Evolutionary conservation across 352 stramenopile genomes (phyloP), one percentile per base, ranked within the genome.

Genomic region (Aphanomyces cochlioides): DNA sequence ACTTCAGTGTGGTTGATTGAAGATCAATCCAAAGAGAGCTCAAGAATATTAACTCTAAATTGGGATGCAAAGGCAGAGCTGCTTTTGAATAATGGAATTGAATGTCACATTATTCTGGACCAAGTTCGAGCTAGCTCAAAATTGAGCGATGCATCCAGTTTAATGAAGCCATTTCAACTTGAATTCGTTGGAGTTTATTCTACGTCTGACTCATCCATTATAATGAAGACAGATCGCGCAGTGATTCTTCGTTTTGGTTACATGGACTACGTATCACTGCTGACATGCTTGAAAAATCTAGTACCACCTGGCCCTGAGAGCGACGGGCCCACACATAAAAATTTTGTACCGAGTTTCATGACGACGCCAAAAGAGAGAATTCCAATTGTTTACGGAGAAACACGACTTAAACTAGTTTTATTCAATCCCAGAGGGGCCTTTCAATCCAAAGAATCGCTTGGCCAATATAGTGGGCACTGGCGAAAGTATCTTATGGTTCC

Each of bases 171-270:
- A 0, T 91, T 91, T 57, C 75, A 79, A 34, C 74, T 95, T 37
- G 84, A 92, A 48, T 83, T 76, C 19, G 28, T 13, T n/a, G 19
- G 7, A 3, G 34, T 41, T 5, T 57, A 67, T 19, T 5, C 13
- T 5, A 17, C 34, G 2, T 41, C 36, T 7, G 8, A 37, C 56
- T 68, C 92, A 3, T 79, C 81, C 0, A 83, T 90, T 28, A 83
- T 84, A 47, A 80, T 82, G 17, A 88, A 79, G 5, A 90, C 93
- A 68, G 81, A 95, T 66, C 80, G 82, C 5, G 80, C 92, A 34
- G 82, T 95, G 71, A 83, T 93, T 40, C 72, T 95, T 37, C 82
- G 87, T 7, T 95, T 93, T 47, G 87, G 87, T 1, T 95, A 95
- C 61, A 67, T 95, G 70, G 87, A 95, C 50, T 90, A 90, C 21